A percentile compares a stretch with the other conserved stretches of the same genome.
Evolutionary conservation across 257 asterid genomes (phyloP).

Genomic region (Solanum tarapatanum): DNA sequence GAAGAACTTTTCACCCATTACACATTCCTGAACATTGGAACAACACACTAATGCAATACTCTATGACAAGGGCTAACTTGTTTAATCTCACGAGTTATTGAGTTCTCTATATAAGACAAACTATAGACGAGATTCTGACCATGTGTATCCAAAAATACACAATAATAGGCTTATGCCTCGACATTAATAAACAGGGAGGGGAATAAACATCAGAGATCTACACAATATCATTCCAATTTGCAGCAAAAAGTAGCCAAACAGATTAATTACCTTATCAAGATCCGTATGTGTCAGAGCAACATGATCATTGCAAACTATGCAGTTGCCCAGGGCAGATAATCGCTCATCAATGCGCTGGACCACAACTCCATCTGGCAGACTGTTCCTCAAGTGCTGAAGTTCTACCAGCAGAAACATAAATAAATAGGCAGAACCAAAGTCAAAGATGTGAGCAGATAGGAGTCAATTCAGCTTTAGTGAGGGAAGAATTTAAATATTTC

Average conservation of each 20-base stretch:
- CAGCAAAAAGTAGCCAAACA: not conserved
- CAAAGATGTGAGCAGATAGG: not conserved
- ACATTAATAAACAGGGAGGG: not conserved
- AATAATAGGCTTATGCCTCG: not conserved
- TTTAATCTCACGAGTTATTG: not conserved
- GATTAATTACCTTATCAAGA: conserved; percentile 53
- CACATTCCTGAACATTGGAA: not conserved
- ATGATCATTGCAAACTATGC: conserved; percentile 85
- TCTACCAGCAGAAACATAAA: conserved; percentile 22
- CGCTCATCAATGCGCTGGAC: conserved; percentile 92
- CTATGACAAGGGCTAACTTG: not conserved
- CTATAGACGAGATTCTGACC: not conserved
- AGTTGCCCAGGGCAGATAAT: conserved; percentile 86
- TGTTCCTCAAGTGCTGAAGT: conserved; percentile 81
- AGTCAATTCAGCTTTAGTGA: not conserved
- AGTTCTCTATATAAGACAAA: not conserved
- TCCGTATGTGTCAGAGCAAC: conserved; percentile 93
- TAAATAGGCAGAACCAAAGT: conserved; percentile 2
- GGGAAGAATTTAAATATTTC: not conserved
- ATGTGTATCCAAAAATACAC: not conserved
- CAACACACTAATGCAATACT: not conserved
- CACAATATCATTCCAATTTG: not conserved
- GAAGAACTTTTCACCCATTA: not conserved
- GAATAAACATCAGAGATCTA: not conserved
- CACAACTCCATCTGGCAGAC: conserved; percentile 78